Base-by-base conservation (phyloP, 176 grass and related monocot genomes). In the Puya raimondii region DNA sequence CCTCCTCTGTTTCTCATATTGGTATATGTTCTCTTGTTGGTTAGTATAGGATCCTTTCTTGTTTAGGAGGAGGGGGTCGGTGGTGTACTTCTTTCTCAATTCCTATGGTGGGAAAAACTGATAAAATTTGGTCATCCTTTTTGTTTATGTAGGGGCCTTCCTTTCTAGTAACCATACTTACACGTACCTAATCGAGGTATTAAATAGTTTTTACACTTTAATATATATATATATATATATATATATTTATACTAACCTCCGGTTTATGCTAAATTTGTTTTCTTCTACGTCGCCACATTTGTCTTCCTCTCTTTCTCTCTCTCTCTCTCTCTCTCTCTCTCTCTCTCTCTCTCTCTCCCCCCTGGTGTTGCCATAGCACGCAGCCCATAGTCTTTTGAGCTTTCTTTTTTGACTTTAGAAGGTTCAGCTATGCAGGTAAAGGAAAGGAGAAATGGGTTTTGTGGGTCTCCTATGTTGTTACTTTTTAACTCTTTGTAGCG, bases 401-500 rank as follows among this genome's bases (percentile, higher is more conserved):
- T 16, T 42, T 42, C 10, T 63, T 63, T 14, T 65, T 51, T 49
- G n/a, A 26, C 47, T 67, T 56, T 76, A 17, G 64, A 76, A 76
- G 64, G 23, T 67, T 57, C 74, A 56, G 74, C 56, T 47, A 66
- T 49, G 53, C 51, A 69, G 47, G 66, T 49, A 59, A 69, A 21
- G 16, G 48, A 11, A 15, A 17, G 48, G 49, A n/a, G 33, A 7
- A 42, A 42, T 49, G 21, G 69, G 12, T 16, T 49, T 65, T 52
- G 26, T 68, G 65, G 65, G 65, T 49, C 53, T 50, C 73, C 26
- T 18, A 23, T 54, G 72, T 65, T 61, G 56, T 13, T 12, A 27
- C 25, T 53, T 54, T 75, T 75, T 75, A 14, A 25, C 51, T n/a
- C 48, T 50, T 74, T 65, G 21, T 54, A 53, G 63, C n/a, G 56